A percentile compares a stretch with the other conserved stretches of the same genome.
Evolutionary conservation across 164 flowering plant genomes (phyloP).

Genomic region (Akebia trifoliata): DNA sequence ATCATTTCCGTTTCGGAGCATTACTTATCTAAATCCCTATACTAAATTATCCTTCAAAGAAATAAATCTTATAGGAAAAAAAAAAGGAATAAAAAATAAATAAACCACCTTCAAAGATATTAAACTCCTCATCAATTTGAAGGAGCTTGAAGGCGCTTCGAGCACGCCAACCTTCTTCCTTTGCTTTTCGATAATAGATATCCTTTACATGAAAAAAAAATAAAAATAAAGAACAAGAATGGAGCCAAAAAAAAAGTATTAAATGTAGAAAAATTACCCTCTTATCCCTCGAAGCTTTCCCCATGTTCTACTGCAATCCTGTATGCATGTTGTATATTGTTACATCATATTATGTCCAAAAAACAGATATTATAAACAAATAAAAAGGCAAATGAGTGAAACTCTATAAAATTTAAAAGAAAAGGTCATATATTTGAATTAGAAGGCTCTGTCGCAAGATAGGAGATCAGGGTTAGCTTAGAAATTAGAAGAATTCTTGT

Average conservation of each 20-base stretch:
- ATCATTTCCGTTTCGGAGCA: no score
- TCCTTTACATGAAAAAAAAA: slow-evolving; percentile 42
- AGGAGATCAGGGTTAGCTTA: no score
- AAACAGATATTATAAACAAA: no score
- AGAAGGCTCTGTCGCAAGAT: no score
- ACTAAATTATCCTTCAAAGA: not conserved
- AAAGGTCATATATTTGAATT: no score
- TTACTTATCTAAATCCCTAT: not conserved
- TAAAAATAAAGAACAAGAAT: not conserved
- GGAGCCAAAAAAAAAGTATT: not conserved
- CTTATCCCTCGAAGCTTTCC: slow-evolving; percentile 93
- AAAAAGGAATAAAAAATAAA: not conserved
- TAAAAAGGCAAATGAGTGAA: no score
- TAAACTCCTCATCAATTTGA: slow-evolving; percentile 95
- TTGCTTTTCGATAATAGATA: slow-evolving; percentile 91
- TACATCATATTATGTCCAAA: no score
- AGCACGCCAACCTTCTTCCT: slow-evolving; percentile 99
- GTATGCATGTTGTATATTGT: not conserved
- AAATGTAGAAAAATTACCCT: slow-evolving; percentile 39
- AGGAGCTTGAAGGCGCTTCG: slow-evolving; percentile 96
- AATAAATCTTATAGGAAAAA: not conserved
- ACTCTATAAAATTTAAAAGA: no score
- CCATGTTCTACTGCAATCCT: slow-evolving; percentile 36
- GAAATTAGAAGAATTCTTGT: no score
- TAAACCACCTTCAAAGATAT: slow-evolving; percentile 63